Evolutionary conservation across 345 rosid species (phyloP), one percentile per base, ranked within the genome.

Genomic region (Cardamine resedifolia): DNA sequence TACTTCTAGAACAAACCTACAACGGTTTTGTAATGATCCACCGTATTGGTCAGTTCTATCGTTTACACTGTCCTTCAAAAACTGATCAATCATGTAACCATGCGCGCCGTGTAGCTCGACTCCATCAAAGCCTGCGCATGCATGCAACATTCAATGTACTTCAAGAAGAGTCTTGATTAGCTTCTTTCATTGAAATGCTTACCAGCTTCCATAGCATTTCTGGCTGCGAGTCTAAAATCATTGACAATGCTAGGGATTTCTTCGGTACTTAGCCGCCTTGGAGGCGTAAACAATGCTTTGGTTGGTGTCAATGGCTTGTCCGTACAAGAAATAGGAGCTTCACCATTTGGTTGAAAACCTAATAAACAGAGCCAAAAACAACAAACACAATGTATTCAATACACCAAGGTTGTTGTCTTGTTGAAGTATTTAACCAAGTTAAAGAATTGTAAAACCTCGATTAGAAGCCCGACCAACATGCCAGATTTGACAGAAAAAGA

Each of bases 181-280:
- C 34, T 31, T 33, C 27, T 16, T 24, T 21, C 53, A 39, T 24
- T 2, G 18, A 39, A 36, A 3, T 49, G 43, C 53, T 58, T 84
- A 88, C 94, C 92, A 21, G 90, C 94, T 77, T 86, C 91, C 16
- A 83, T 82, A 6, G 93, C 96, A 70, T 90, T 90, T 78, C 87
- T 79, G 16, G 96, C 91, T 56, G 96, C 94, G 64, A 81, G 76
- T 67, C 89, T 84, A 55, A 82, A 90, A 48, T 90, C 86, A 59
- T 85, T 77, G 71, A 88, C 85, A 61, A 85, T 71, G 45, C 73
- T 66, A 11, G 96, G 91, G 66, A 90, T 88, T 77, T 88, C 91
- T 44, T 84, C 88, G 0, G 88, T 81, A 34, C 74, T 68, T 27
- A 90, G 67, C 12, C 81, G 83, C 64, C 90, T 78, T 0, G 96